Conservation (phyloP, 2,329 filamentous ascomycete genomes). For the Teratosphaeria gauchensis region DNA sequence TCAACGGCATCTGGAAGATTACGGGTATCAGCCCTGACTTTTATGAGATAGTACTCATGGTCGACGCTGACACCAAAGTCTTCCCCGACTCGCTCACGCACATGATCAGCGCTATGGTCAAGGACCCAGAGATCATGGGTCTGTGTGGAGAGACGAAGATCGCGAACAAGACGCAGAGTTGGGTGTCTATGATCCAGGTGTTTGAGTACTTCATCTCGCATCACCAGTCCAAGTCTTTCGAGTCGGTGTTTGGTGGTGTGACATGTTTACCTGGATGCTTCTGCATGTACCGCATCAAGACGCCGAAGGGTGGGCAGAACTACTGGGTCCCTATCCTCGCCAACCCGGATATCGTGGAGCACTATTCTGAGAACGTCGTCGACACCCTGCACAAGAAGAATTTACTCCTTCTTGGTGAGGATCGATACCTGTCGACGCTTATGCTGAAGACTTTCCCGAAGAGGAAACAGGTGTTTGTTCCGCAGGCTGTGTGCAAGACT, state of each 20-base stretch:
- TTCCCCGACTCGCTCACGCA: conserved; percentile 97
- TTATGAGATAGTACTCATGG: conserved; percentile 97
- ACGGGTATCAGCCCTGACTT: conserved; percentile 97
- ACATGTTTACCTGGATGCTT: conserved; percentile 98
- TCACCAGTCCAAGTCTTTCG: conserved; percentile 92
- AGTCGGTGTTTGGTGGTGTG: conserved; percentile 97
- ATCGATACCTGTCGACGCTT: conserved; percentile 89
- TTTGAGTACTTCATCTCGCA: conserved; percentile 99
- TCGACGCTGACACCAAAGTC: conserved; percentile 97
- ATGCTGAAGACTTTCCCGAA: conserved; percentile 99
- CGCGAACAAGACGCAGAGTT: conserved; percentile 89
- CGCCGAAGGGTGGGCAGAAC: conserved; percentile 94
- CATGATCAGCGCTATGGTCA: conserved; percentile 98
- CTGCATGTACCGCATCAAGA: conserved; percentile 99
- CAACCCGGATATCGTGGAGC: conserved; percentile 96
- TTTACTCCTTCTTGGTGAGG: conserved; percentile 78
- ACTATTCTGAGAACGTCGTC: conserved; percentile 98
- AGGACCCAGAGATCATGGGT: conserved; percentile 98
- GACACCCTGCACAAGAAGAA: conserved; percentile 99
- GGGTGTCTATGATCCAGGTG: conserved; percentile 97
- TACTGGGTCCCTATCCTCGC: conserved; percentile 99
- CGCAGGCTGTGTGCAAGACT: conserved; percentile 97
- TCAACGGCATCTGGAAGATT: conserved; percentile 97
- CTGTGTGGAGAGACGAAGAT: conserved; percentile 99
- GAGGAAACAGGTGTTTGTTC: conserved; percentile 96